These are phyloP conservation scores for Juncus effusus DNA, from an alignment of 176 grass and related monocot species.

Conservation along the genomic window DNA sequence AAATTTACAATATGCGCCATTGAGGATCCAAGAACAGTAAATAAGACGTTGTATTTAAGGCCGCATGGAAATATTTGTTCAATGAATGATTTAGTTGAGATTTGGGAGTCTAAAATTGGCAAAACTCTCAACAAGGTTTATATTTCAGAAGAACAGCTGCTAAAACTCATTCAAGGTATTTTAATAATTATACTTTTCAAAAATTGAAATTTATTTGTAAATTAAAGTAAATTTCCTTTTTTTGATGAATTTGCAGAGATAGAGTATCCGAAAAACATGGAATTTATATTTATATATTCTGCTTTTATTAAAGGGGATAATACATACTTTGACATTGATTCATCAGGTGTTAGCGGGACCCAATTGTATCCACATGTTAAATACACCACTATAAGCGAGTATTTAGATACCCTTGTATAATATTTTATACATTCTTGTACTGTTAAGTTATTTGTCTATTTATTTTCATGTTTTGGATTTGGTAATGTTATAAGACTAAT, in stretches of 20 bases:
- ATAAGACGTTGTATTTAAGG: conserved; percentile 71
- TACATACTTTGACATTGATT: conserved; percentile 66
- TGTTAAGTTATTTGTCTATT: no score
- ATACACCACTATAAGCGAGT: conserved; percentile 51
- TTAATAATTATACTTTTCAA: conserved; percentile 5
- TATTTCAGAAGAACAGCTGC: conserved; percentile 67
- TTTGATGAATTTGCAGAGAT: conserved; percentile 48
- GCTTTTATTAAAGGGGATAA: conserved; percentile 83
- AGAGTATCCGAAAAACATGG: conserved; percentile 58
- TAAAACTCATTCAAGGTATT: conserved; percentile 58
- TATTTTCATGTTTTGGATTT: conserved; percentile 27
- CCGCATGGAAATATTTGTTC: conserved; percentile 61
- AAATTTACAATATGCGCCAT: conserved; percentile 67
- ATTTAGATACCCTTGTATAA: conserved; percentile 59
- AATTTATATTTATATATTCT: conserved; percentile 87
- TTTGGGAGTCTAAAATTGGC: conserved; percentile 70
- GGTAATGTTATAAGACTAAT: no score
- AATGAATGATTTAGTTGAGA: conserved; percentile 63
- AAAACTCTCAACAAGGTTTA: conserved; percentile 43
- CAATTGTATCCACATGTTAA: conserved; percentile 72
- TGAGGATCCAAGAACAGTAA: conserved; percentile 74
- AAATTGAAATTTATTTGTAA: neutral
- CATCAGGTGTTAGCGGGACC: conserved; percentile 47
- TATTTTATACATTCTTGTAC: conserved; percentile 7
- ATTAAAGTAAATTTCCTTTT: conserved; percentile 5